phyloP scores from a whole-genome alignment of 1,284 basidiomycete species.

The Mycosarcoma mackinlayi region DNA sequence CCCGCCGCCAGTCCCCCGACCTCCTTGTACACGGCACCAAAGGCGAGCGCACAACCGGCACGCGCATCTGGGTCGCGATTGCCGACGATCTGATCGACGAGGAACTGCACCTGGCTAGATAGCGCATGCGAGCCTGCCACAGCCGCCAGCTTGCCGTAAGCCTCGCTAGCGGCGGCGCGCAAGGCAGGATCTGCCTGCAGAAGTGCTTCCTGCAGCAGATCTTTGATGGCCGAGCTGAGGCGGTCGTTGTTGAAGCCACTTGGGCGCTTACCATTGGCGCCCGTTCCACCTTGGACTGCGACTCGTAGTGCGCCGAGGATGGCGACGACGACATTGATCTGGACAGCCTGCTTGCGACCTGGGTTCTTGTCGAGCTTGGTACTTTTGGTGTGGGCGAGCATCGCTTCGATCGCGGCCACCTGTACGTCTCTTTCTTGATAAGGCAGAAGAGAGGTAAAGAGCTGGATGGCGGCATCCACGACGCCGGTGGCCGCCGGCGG shows the following conservation, averaged over 20 bases:
- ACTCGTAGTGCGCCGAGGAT: conserved; percentile 78
- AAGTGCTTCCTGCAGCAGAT: conserved; percentile 85
- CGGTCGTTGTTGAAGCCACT: conserved; percentile 72
- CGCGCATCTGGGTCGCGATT: conserved; percentile 93
- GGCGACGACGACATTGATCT: conserved; percentile 84
- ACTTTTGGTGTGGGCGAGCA: conserved; percentile 76
- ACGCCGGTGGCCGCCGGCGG: conserved; percentile 84
- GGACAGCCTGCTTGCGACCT: conserved; percentile 86
- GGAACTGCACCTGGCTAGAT: conserved; percentile 85
- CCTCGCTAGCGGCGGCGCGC: conserved; percentile 85
- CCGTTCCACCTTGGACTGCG: conserved; percentile 39
- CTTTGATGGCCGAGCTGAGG: conserved; percentile 77
- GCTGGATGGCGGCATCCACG: conserved; percentile 86
- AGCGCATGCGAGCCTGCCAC: conserved; percentile 87
- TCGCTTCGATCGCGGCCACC: conserved; percentile 76
- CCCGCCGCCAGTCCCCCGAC: conserved; percentile 94
- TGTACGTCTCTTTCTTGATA: conserved; percentile 80
- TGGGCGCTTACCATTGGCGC: conserved; percentile 52
- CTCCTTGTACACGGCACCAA: conserved; percentile 91
- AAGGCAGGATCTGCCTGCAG: conserved; percentile 83
- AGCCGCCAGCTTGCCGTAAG: conserved; percentile 86
- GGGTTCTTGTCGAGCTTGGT: conserved; percentile 87
- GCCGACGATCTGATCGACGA: conserved; percentile 95
- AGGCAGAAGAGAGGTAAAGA: conserved; percentile 82
- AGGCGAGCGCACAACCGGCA: conserved; percentile 91